Percentiles rank a stretch among this genome's conserved stretches.
phyloP scores from a whole-genome alignment of 306 rosid genomes.

The Quercus alba region DNA sequence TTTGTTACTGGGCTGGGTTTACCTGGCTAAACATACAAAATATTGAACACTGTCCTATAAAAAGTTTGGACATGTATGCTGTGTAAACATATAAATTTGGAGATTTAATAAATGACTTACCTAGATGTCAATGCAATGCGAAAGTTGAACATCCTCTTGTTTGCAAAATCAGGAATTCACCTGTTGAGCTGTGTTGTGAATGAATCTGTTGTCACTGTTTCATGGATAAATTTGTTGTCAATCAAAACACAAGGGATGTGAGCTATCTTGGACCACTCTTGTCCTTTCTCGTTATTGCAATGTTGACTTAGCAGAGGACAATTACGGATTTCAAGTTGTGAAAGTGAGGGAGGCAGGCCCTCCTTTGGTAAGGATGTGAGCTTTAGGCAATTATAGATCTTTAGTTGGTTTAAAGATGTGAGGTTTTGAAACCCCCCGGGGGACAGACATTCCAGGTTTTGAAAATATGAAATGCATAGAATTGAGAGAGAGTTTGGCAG shows the following conservation, averaged over 20 bases:
- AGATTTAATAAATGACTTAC: not conserved
- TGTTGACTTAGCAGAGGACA: conserved; percentile 15
- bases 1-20: too few relatives aligned
- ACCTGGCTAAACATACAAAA: too few relatives aligned
- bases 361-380: not conserved
- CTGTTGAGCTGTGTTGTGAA: conserved; percentile 5
- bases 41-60: too few relatives aligned
- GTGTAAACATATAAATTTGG: not conserved
- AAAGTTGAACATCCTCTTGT: not conserved
- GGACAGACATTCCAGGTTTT: conserved; percentile 5
- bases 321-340: not conserved
- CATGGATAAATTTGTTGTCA: conserved; percentile 5
- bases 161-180: not conserved
- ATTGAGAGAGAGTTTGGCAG: conserved; percentile 11
- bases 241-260: conserved; percentile 15
- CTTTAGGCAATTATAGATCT: not conserved
- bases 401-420: conserved; percentile 2
- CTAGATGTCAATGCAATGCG: not conserved
- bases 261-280: conserved; percentile 20
- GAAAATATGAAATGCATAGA: not conserved
- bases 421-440: conserved; percentile 5
- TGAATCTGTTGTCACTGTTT: not conserved
- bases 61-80: too few relatives aligned
- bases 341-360: conserved; percentile 23
- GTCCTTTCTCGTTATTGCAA: conserved; percentile 7